Evolutionary conservation across 371 early-diverging fungal genomes (phyloP), one percentile per base, ranked within the genome.

Genomic region (Mortierella sp.): DNA sequence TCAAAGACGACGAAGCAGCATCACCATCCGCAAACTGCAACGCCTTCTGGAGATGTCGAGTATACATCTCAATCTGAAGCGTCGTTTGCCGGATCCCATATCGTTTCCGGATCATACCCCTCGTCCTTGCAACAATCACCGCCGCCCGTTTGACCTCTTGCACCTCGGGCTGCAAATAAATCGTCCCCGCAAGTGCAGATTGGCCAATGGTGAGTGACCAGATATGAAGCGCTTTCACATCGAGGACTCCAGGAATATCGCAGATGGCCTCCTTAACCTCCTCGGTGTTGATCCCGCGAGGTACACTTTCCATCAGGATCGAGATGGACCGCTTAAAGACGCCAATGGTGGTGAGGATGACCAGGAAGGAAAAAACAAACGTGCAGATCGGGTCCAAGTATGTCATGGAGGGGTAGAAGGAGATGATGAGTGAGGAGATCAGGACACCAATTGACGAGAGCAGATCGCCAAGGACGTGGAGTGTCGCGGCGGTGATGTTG

Each of bases 361-460:
- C 97, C 57, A 97, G 82, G 44, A 94, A 81, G 1, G 96, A 94
- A 86, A 97, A 98, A 31, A 95, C 50, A 78, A 97, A 93, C 10
- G 97, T 97, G 89, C 97, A 97, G n/a, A 96, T 76, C 6, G 97
- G 95, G 83, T 98, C 97, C 46, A 96, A 93, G 78, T 94, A 91
- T 21, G 94, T 92, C 61, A 86, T 81, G 21, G 82, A 80, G 9
- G 96, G 96, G 70, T 92, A 91, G 76, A 95, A 89, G 55, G 91
- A 91, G n/a, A 96, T 93, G 53, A 96, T 85, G 26, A 94, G 88
- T 10, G 96, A 92, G 3, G 98, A 96, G 59, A 96, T 92, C 50
- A 98, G 85, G 8, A 98, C 97, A n/a, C 98, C 98, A 50, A 96
- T 85, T 8, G 96, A 95, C 0, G 95, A 95, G 31, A 97, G 87